A percentile compares a stretch with the other conserved stretches of the same genome.
These are phyloP conservation scores for Euclidium syriacum DNA, from an alignment of 345 rosid species.

Conservation along the genomic window DNA sequence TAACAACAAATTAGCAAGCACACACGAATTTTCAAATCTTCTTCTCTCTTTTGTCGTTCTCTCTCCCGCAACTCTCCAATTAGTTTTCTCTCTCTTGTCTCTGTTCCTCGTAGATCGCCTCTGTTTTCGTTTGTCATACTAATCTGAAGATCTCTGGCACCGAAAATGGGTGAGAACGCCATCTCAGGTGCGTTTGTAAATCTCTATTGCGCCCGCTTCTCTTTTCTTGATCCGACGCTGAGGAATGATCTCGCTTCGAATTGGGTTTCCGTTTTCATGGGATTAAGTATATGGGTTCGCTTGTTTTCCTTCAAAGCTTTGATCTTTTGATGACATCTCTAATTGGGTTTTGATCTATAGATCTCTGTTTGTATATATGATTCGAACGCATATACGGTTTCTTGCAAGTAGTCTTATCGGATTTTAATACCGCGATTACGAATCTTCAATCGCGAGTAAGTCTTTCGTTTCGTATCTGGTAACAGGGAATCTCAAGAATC, in stretches of 20 bases:
- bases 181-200: conserved; percentile 33
- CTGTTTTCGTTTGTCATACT: conserved; percentile 6
- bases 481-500: conserved; percentile 36
- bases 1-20: conserved; percentile 6
- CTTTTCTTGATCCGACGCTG: conserved; percentile 12
- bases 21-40: conserved; percentile 2
- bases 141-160: conserved; percentile 9
- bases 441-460: not conserved
- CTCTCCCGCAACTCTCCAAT: too few relatives aligned
- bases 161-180: conserved; percentile 40
- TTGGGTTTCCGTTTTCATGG: not conserved
- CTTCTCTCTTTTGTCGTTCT: conserved; percentile 7
- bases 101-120: conserved; percentile 15
- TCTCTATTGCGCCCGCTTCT: not conserved
- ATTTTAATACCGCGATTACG: not conserved
- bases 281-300: conserved; percentile 17
- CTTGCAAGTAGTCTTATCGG: not conserved
- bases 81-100: not conserved
- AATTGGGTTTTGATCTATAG: conserved; percentile 15
- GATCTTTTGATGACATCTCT: conserved; percentile 12
- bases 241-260: conserved; percentile 7
- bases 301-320: conserved; percentile 16
- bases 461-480: not conserved
- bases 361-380: conserved; percentile 19
- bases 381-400: too few relatives aligned